Base-by-base conservation (phyloP, 2,329 filamentous ascomycete genomes). In the Delphinella strobiligena region DNA sequence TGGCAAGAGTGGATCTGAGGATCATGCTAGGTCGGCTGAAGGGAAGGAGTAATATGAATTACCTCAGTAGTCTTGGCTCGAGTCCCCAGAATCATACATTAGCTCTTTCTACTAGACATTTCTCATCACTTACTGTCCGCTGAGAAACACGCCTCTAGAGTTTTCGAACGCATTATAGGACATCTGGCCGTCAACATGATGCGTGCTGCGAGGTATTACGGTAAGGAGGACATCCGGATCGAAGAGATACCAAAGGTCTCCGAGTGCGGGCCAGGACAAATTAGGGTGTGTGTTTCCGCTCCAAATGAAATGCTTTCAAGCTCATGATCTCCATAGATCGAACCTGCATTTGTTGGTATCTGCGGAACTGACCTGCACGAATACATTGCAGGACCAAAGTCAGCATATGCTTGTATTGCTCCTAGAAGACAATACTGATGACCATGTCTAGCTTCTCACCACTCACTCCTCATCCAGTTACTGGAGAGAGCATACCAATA, bases 131-230 rank as follows among this genome's bases (percentile, higher is more conserved):
- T n/a, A n/a, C n/a, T n/a, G n/a, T n/a, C n/a, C n/a, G n/a, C n/a
- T n/a, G n/a, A n/a, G n/a, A n/a, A n/a, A n/a, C n/a, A n/a, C n/a
- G n/a, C n/a, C n/a, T n/a, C n/a, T n/a, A n/a, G n/a, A n/a, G n/a
- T n/a, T n/a, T n/a, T n/a, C n/a, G n/a, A n/a, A n/a, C n/a, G n/a
- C n/a, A n/a, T n/a, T n/a, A n/a, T n/a, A n/a, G n/a, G n/a, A n/a
- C n/a, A n/a, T n/a, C n/a, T n/a, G n/a, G n/a, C n/a, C n/a, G n/a
- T 27, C 30, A 32, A 32, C 4, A 41, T 34, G 16, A 75, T 75
- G 72, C 63, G 63, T 47, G 72, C 72, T 34, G 66, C 68, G 17
- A 60, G 69, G 48, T 76, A 69, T 48, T 68, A 74, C 50, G 71
- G 71, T 12, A 68, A 66, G 43, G 64, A 68, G 46, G 71, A 76